These are phyloP conservation scores for Dactylonectria estremocensis DNA, from an alignment of 2,329 filamentous ascomycete species.

Conservation along the genomic window DNA sequence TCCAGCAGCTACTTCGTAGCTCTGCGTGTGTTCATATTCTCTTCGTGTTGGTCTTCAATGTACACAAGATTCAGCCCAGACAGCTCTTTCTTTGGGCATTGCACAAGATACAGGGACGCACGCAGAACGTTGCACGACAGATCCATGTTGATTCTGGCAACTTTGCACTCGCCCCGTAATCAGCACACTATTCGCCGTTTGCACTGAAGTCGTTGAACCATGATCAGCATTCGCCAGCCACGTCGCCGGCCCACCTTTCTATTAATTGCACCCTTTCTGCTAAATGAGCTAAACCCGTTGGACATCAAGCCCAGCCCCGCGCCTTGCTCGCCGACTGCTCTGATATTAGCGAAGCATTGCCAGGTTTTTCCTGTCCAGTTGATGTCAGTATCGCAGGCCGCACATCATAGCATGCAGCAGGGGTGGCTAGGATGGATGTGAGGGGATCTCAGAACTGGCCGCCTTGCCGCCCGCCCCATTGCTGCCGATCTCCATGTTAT, in stretches of 20 bases:
- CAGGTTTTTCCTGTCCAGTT: conserved; percentile 3
- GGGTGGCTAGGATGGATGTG: conserved; percentile 7
- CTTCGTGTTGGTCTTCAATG: background rate
- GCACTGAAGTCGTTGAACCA: conserved; percentile 21
- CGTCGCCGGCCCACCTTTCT: conserved; percentile 38
- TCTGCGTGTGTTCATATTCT: background rate
- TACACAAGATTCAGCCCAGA: background rate
- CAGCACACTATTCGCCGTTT: no score
- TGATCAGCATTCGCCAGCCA: conserved; percentile 40
- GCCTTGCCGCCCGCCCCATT: background rate
- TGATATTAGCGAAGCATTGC: background rate
- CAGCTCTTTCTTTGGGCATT: background rate
- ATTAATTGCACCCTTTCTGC: conserved; percentile 33
- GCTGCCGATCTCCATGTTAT: conserved; percentile 19
- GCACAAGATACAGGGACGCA: background rate
- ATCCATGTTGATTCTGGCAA: conserved; percentile 16
- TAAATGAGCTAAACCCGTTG: conserved; percentile 2
- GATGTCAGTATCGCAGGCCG: background rate
- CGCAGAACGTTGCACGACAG: background rate
- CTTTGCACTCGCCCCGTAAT: conserved; percentile 19
- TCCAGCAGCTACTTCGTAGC: background rate
- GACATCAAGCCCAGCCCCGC: background rate
- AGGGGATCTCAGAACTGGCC: conserved; percentile 12
- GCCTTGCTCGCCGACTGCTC: background rate
- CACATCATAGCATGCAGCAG: conserved; percentile 7